Evolutionary conservation across 768 basidiomycete species (phyloP), one percentile per base, ranked within the genome.

Genomic region (Mycena galopus): DNA sequence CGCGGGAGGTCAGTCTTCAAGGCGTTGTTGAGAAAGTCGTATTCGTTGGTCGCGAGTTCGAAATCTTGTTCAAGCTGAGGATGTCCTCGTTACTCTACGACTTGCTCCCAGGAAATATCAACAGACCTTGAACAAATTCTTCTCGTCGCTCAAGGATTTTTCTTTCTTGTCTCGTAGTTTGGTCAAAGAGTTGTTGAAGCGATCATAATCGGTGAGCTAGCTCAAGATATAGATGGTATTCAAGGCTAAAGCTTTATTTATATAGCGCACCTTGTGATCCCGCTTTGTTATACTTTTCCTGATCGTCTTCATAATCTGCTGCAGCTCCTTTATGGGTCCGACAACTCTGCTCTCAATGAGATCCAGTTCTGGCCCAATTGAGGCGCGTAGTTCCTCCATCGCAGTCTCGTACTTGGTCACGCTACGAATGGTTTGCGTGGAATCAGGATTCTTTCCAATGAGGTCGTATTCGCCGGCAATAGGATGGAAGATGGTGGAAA

Each of bases 161-260:
- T 99, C 97, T 84, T 98, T 97, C 90, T 99, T 99, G 81, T 99
- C 97, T 69, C 98, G 88, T 69, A 99, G 86, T 83, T 99, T 99
- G 68, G 93, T 96, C 75, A 98, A 84, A 23, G 96, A 95, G 78
- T 98, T 98, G 82, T 98, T 99, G 87, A 91, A 94, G 60, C 98
- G 93, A 84, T 99, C 98, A 76, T 92, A 99, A 83, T 99, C 98
- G 29, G 93, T 86, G 69, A 98, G 87, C 94, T 95, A 65, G 32
- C 62, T 60, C 65, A 56, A 67, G 39, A 69, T 69, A 56, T 65
- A 21, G 32, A 47, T 29, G 11, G 32, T 53, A 50, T 17, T 16
- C n/a, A 30, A 62, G 51, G 53, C 17, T 58, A 50, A 35, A 55
- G 42, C 39, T 69, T 59, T n/a, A n/a, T n/a, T 39, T 3, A 25